Evolutionary conservation across 2,329 filamentous ascomycete genomes (phyloP), one percentile per base, ranked within the genome.

Genomic region (Dactylellina sp.): DNA sequence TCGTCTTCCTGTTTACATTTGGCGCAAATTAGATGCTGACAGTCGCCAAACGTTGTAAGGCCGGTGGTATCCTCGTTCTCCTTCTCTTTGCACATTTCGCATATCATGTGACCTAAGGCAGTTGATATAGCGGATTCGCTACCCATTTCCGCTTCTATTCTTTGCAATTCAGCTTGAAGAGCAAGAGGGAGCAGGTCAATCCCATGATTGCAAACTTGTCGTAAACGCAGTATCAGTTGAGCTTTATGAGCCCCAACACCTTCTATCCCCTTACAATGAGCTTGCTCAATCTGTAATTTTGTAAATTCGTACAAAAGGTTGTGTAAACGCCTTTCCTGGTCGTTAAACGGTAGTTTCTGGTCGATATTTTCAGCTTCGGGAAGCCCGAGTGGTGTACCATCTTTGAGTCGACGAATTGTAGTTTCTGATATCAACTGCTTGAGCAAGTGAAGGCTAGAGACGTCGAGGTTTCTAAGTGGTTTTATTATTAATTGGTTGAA

Each of bases 321-420:
- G 11, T 65, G 18, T 66, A 76, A 5, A 20, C 1, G 7, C 18
- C 16, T 37, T 53, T 74, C 46, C 42, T 71, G n/a, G 2, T 40
- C 25, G 16, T n/a, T 32, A 22, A 76, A 32, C 1, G 68, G 75
- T 24, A 76, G 60, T 3, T 40, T 35, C 12, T 76, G 53, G 20
- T 68, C 59, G 1, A 49, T 46, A 7, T 18, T 24, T 2, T 57
- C n/a, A n/a, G n/a, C 75, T 18, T 80, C 81, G 6, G 76, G 80
- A 50, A 80, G 65, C 25, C 80, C 77, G 24, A 81, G 75, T 57
- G 79, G 80, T 0, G 78, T 80, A 24, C 79, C 79, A 22, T 62
- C 22, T 7, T 81, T 77, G n/a, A 81, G 65, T 2, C 61, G 49
- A 28, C 66, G 55, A 3, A 81, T n/a, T n/a, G n/a, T n/a, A n/a